Base-by-base conservation (phyloP, 306 rosid species). In the Pachyrhizus erosus region DNA sequence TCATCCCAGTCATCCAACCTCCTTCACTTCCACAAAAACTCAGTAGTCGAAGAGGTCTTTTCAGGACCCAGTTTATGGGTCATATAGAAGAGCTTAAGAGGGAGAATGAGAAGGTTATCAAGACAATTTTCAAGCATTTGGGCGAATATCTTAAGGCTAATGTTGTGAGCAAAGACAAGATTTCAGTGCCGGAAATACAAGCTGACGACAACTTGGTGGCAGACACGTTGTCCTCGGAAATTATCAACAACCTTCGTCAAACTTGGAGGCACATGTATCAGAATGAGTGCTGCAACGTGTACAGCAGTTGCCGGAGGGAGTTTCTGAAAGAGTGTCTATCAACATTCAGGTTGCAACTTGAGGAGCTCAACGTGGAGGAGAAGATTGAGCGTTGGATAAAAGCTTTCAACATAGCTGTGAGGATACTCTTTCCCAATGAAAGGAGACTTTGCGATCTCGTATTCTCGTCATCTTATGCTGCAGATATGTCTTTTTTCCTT, bases 351-450 rank as follows among this genome's bases (percentile, higher is more conserved):
- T 40, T 93, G 48, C 84, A 82, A 80, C 84, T 91, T 33, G 83
- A 80, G 74, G 88, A 91, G 85, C 87, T 87, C 70, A 89, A 91
- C 86, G 84, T 73, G 27, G 91, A 88, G 5, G 91, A 37, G 12
- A 66, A 66, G 27, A 66, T 37, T 37, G 27, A 66, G 48, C 3
- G 21, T 2, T 66, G 94, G 97, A 89, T 80, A n/a, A 91, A 89
- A 64, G 87, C 90, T 27, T 82, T 84, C 0, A 87, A 87, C 8
- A 78, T 94, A 2, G 60, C 96, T 5, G 80, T 91, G 20, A 87
- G 89, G 46, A 86, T 90, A 71, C 84, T 94, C 10, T 92, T 91
- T 61, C 97, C 94, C 0, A 88, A 90, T 45, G 96, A 92, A 83
- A 87, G 89, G 0, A 80, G 87, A 54, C 94, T 94, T 48, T 90